Conservation (phyloP, 164 flowering plant genomes). For the Kalanchoe fedtschenkoi region DNA sequence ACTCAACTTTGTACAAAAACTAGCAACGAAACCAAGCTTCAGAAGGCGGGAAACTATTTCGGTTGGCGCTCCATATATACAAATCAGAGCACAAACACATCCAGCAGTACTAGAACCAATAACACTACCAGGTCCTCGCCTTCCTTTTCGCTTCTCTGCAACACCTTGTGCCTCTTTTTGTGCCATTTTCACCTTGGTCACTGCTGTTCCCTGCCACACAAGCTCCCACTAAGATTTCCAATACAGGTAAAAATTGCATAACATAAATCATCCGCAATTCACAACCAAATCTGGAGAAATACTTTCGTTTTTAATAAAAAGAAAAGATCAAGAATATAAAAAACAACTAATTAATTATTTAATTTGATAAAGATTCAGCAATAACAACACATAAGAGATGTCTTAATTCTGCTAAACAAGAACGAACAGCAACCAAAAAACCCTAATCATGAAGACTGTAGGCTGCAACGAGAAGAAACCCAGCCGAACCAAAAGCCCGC, state of each 20-base stretch:
- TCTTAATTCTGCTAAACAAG: no score
- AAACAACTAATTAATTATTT: no score
- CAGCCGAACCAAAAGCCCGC: slow-evolving; percentile 76
- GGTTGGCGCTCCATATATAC: slow-evolving; percentile 70
- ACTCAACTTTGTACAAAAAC: slow-evolving; percentile 93
- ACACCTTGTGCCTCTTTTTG: slow-evolving; percentile 95
- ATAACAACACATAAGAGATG: no score
- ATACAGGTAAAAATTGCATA: neutral
- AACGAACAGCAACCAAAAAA: neutral
- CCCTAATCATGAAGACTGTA: slow-evolving; percentile 15
- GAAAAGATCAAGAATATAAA: neutral
- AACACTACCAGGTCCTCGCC: slow-evolving; percentile 96
- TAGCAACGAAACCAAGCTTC: slow-evolving; percentile 86
- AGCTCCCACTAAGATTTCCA: slow-evolving; percentile 5
- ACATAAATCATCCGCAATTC: neutral
- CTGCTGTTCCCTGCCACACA: slow-evolving; percentile 79
- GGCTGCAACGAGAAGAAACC: slow-evolving; percentile 71
- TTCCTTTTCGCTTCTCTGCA: slow-evolving; percentile 91
- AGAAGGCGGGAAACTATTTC: slow-evolving; percentile 40
- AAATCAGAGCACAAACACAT: slow-evolving; percentile 78
- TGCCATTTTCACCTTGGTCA: slow-evolving; percentile 82
- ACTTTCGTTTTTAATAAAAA: no score
- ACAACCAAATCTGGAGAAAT: no score
- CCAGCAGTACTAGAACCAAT: slow-evolving; percentile 99
- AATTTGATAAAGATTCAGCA: no score